Evolutionary conservation across 805 yeast genomes (phyloP), one percentile per base, ranked within the genome.

Genomic region (Starmerella etchellsii): DNA sequence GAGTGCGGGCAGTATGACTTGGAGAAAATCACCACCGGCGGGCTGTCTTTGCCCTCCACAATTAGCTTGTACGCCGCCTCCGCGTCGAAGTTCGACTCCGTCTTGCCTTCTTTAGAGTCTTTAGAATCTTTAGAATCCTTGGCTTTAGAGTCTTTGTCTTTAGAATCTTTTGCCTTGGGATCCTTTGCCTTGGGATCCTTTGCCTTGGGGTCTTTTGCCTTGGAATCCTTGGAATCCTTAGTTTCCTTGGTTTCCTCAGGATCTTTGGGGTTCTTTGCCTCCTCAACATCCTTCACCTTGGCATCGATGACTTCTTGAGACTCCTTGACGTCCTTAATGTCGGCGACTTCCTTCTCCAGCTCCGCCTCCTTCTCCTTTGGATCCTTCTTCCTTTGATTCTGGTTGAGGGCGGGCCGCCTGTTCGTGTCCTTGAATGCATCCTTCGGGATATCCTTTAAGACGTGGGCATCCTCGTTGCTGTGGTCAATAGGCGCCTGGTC

Each of bases 1-100:
- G 93, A 81, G 60, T 67, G 83, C 24, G 95, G 96, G 63, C 95
- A 59, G 53, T 61, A 64, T 1, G 73, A 63, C 48, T 72, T 72
- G 15, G 76, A 69, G 66, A 77, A 73, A 8, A 65, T 59, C 28
- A 64, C 61, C 16, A 64, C 62, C 14, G 59, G 57, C 7, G 51
- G 36, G 22, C 31, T 16, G 22, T 34, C 29, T n/a, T 26, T 16
- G 26, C 36, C 35, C 15, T 28, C 24, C 6, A 43, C 42, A 15
- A 39, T 30, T 18, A 16, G 28, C 16, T 41, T 26, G 37, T 21
- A 41, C 11, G 33, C 40, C 13, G 31, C 28, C 27, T 15, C 40
- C 13, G 51, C 44, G 24, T 47, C 50, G 35, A 41, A 47, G 10
- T 33, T n/a, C 7, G 35, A 19, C 19, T 37, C 33, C 30, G 8